These are phyloP conservation scores for Pleomassaria siparia DNA, from an alignment of 2,329 filamentous ascomycete genomes.

Conservation along the genomic window DNA sequence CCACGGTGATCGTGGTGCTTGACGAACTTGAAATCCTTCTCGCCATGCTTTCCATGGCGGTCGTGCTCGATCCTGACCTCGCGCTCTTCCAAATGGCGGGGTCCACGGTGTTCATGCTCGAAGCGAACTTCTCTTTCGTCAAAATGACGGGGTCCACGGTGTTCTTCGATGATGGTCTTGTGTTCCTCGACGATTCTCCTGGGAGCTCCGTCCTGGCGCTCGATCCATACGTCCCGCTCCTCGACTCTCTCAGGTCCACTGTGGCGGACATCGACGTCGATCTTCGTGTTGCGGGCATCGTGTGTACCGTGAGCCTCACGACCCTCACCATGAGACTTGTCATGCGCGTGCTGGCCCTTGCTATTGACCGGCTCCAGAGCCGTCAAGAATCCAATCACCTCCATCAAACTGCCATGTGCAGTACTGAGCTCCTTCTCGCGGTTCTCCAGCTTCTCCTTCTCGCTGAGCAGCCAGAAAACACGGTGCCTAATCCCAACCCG, in stretches of 20 bases:
- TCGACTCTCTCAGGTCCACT: conserved; percentile 10
- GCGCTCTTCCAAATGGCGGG: conserved; percentile 13
- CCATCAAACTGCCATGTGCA: conserved; percentile 37
- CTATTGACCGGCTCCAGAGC: conserved; percentile 34
- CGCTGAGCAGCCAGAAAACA: conserved; percentile 42
- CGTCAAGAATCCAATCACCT: conserved; percentile 40
- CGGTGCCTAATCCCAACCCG: conserved; percentile 41
- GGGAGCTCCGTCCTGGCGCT: conserved; percentile 25
- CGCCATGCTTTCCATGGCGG: conserved; percentile 9
- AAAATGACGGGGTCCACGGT: conserved; percentile 11
- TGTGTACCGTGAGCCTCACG: background rate
- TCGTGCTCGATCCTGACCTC: conserved; percentile 15
- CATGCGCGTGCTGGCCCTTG: conserved; percentile 17
- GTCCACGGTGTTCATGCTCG: conserved; percentile 15
- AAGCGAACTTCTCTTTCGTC: conserved; percentile 16
- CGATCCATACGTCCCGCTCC: conserved; percentile 32
- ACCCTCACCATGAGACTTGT: conserved; percentile 6
- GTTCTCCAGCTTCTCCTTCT: conserved; percentile 44
- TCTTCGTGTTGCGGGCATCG: conserved; percentile 11
- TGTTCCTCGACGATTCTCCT: conserved; percentile 22
- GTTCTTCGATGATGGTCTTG: conserved; percentile 20
- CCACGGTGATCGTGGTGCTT: conserved; percentile 16
- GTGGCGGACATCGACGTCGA: conserved; percentile 32
- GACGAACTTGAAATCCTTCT: conserved; percentile 10
- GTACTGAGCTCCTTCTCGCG: conserved; percentile 38